Base-by-base conservation (phyloP, 331 rosid species). In the Prunus yedoensis region DNA sequence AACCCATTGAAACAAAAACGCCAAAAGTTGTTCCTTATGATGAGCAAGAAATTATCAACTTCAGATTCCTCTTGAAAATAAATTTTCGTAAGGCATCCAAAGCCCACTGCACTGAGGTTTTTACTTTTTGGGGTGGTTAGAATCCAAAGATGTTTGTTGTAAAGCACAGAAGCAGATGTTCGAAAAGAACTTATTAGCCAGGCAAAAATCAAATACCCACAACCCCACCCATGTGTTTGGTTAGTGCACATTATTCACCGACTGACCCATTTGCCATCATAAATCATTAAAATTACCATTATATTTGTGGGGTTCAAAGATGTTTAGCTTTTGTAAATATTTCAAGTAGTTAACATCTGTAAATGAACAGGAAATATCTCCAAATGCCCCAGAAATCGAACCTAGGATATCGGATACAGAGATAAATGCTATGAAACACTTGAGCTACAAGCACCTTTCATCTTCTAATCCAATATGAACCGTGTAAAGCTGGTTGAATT, bases 141-240 rank as follows among this genome's bases (percentile, higher is more conserved):
- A 75, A 70, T 80, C 80, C 81, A 32, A 71, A 71, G 74, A 23
- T 32, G 25, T 66, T 66, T 58, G 66, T 77, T 12, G 3, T 54
- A 3, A 54, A 53, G 49, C 0, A 46, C n/a, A 47, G 4, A n/a
- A 53, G 65, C 50, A 60, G 30, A 30, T 32, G 68, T 38, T 38
- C 43, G 25, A 43, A 50, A 68, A 58, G 27, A 80, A 49, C 23
- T 50, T 60, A 28, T 50, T 60, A 28, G 28, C 68, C 43, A 52
- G 59, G 43, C 17, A 35, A 46, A 38, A 62, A 38, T 65, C 56
- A 74, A 27, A 8, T 25, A 25, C 75, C 53, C 70, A 1, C 6
- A 65, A 18, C 68, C 77, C 51, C 75, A 74, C 77, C 83, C 83
- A 75, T 14, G 83, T 80, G 83, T 66, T 78, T 64, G 68, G 21